phyloP scores from a whole-genome alignment of 305 asterid genomes.

The Petunia hybrid region DNA sequence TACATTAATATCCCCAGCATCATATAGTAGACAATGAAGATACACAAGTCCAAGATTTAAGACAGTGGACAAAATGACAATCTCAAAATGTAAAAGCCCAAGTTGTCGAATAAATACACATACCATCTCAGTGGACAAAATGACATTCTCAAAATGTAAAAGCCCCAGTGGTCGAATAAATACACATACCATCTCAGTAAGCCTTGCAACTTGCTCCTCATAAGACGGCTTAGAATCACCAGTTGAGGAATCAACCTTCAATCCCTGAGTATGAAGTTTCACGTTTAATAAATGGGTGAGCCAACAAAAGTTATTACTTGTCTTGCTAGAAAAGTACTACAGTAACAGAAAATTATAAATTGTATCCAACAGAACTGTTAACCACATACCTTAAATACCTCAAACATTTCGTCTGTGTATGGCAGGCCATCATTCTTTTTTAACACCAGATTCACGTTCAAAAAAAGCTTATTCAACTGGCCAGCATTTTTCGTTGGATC shows the following conservation, averaged over 20 bases:
- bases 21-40: too few species aligned
- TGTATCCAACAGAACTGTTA: background rate
- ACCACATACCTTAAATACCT: slow-evolving; percentile 54
- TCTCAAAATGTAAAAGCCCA: too few species aligned
- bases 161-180: background rate
- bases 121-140: too few species aligned
- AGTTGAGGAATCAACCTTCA: slow-evolving; percentile 48
- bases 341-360: background rate
- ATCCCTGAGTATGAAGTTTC: slow-evolving; percentile 62
- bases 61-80: too few species aligned
- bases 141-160: too few species aligned
- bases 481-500: slow-evolving; percentile 41
- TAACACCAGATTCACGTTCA: slow-evolving; percentile 49
- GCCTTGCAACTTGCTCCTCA: slow-evolving; percentile 58
- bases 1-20: too few species aligned
- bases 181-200: slow-evolving; percentile 59
- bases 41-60: too few species aligned
- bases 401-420: slow-evolving; percentile 54
- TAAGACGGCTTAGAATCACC: slow-evolving; percentile 55
- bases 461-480: slow-evolving; percentile 51
- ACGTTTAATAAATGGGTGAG: slow-evolving; percentile 52
- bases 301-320: background rate
- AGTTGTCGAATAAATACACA: background rate
- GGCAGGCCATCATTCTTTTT: slow-evolving; percentile 55
- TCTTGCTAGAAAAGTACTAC: background rate